These are phyloP conservation scores for Mycena haematopus DNA, from an alignment of 768 basidiomycete species.

Conservation along the genomic window DNA sequence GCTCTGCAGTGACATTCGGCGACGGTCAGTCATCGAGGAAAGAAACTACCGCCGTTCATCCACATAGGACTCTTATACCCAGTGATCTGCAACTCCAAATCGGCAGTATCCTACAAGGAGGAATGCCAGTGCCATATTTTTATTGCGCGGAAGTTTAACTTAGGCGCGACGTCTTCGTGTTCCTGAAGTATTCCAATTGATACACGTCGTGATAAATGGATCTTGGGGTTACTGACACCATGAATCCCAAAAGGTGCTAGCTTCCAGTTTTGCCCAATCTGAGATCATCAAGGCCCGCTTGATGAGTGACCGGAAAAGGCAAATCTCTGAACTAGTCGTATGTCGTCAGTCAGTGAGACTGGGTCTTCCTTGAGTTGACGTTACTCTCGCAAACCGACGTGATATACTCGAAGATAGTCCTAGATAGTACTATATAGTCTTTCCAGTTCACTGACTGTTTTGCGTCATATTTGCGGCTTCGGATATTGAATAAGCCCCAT, in stretches of 20 bases:
- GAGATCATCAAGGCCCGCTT: constrained; percentile 10
- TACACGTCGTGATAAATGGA: constrained; percentile 25
- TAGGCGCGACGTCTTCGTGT: constrained; percentile 21
- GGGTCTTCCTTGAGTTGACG: neutral
- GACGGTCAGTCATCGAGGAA: constrained; percentile 39
- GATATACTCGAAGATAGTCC: neutral
- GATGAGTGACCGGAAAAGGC: constrained; percentile 5
- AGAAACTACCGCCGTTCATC: constrained; percentile 34
- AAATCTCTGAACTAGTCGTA: constrained; percentile 6
- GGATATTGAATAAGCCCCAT: constrained; percentile 8
- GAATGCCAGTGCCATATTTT: constrained; percentile 11
- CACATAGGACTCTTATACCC: constrained; percentile 33
- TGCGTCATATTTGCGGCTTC: too few relatives aligned
- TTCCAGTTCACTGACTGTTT: neutral
- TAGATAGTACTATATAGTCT: too few relatives aligned
- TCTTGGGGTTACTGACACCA: constrained; percentile 6
- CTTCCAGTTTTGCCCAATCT: constrained; percentile 8
- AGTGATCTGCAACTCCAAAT: constrained; percentile 31
- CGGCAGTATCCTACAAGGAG: constrained; percentile 26
- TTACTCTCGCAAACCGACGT: neutral
- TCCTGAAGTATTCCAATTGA: constrained; percentile 27
- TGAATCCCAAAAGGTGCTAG: constrained; percentile 26
- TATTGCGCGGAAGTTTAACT: constrained; percentile 15
- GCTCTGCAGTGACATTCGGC: constrained; percentile 40
- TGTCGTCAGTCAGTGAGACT: too few relatives aligned